A percentile compares a stretch with the other conserved stretches of the same genome.
phyloP scores from a whole-genome alignment of 208 protist species.

The Trypanosoma lewisi region DNA sequence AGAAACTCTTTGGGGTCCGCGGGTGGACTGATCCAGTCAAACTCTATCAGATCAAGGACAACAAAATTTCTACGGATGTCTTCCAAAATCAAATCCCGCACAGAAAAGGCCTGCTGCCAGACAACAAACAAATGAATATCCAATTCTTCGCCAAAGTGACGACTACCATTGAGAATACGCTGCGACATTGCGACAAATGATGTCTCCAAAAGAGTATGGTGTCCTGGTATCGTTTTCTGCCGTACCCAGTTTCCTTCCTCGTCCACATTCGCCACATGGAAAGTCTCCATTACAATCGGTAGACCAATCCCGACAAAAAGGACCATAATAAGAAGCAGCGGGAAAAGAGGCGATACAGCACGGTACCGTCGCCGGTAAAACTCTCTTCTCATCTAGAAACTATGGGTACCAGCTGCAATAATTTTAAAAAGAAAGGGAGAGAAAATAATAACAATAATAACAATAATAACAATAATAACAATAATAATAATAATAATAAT shows the following conservation, averaged over 20 bases:
- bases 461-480: slow-evolving; percentile 1
- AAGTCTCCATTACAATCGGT: neutral
- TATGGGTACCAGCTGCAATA: too few species aligned
- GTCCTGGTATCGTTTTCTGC: neutral
- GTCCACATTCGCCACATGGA: neutral
- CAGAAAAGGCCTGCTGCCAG: slow-evolving; percentile 13
- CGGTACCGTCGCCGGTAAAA: neutral
- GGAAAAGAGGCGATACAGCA: neutral
- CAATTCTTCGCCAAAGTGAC: neutral
- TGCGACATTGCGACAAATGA: neutral
- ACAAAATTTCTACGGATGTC: slow-evolving; percentile 26
- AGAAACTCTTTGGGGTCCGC: neutral
- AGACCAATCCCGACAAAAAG: neutral
- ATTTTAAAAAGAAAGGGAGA: neutral
- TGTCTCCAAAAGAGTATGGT: too few species aligned
- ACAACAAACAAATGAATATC: slow-evolving; percentile 35
- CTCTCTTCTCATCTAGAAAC: neutral
- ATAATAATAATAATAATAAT: slow-evolving; percentile 6
- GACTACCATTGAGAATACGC: slow-evolving; percentile 2
- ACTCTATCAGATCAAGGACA: slow-evolving; percentile 9
- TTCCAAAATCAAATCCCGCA: slow-evolving; percentile 2
- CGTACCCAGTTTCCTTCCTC: neutral
- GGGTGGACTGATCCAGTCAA: neutral
- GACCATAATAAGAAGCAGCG: neutral
- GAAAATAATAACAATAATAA: slow-evolving; percentile 3